Evolutionary conservation across 257 asterid genomes (phyloP).

Genomic region (Ocimum tenuiflorum): DNA sequence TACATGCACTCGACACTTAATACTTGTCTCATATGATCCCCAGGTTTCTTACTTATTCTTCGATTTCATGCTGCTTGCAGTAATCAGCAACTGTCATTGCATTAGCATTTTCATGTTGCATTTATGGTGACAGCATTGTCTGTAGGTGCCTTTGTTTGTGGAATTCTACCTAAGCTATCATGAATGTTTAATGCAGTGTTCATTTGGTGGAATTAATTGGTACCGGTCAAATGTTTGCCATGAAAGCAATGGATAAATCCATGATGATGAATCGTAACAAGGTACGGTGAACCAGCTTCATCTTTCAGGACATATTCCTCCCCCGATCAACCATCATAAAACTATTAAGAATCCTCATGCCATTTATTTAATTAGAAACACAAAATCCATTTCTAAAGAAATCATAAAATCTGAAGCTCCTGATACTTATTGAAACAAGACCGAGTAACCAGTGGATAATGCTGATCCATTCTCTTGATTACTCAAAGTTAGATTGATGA

Average conservation of each 20-base stretch:
- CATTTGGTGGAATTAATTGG: conserved; percentile 93
- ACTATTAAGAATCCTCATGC: no score
- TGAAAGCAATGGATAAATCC: conserved; percentile 98
- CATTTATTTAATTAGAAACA: no score
- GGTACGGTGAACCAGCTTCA: conserved; percentile 31
- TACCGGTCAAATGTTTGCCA: conserved; percentile 68
- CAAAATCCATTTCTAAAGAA: no score
- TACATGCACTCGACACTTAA: background rate
- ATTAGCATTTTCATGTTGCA: background rate
- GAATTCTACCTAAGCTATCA: conserved; percentile 6
- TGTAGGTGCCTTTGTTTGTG: no score
- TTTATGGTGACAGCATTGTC: background rate
- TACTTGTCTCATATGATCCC: background rate
- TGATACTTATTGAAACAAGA: no score
- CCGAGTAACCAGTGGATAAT: no score
- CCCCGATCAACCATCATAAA: background rate
- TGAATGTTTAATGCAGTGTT: conserved; percentile 53
- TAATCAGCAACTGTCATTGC: background rate
- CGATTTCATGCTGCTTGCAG: background rate
- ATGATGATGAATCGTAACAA: conserved; percentile 89
- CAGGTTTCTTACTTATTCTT: no score
- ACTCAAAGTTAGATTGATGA: no score
- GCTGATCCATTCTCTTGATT: background rate
- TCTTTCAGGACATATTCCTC: background rate
- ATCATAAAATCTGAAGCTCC: no score